phyloP scores from a whole-genome alignment of 2,329 filamentous ascomycete species.

The Claviceps cyperi region DNA sequence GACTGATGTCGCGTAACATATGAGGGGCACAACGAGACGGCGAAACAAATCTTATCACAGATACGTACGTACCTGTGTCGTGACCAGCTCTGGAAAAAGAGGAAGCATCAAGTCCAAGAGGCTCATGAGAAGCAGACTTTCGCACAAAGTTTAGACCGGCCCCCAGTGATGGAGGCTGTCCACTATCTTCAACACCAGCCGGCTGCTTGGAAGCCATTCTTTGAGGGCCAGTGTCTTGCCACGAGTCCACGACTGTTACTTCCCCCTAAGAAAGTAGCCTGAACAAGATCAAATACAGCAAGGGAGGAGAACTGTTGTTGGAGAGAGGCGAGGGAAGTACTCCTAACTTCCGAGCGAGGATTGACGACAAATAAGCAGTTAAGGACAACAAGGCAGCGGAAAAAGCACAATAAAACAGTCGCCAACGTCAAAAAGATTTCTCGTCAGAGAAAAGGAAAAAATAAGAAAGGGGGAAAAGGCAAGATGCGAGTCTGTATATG shows the following conservation, averaged over 20 bases:
- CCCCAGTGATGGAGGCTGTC: background rate
- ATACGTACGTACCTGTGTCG: conserved; percentile 1
- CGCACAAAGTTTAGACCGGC: conserved; percentile 5
- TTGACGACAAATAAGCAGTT: background rate
- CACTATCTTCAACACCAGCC: background rate
- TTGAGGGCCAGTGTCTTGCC: background rate
- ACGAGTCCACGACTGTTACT: background rate
- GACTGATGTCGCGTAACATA: background rate
- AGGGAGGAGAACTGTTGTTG: background rate
- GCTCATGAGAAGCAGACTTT: conserved; percentile 8
- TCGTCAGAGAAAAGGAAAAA: too few relatives aligned
- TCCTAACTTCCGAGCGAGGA: background rate
- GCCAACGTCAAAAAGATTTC: background rate
- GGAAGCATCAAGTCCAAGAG: conserved; percentile 3
- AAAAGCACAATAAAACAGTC: background rate
- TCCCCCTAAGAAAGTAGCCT: background rate
- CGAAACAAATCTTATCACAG: background rate
- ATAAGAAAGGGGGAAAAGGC: background rate
- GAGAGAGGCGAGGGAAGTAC: background rate
- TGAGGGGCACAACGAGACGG: background rate
- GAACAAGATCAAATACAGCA: background rate
- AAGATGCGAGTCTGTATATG: background rate
- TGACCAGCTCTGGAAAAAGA: conserved; percentile 3
- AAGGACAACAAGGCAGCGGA: background rate
- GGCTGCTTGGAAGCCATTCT: background rate